Evolutionary conservation across 73 alveolate species (phyloP), one percentile per base, ranked within the genome.

Genomic region (Paramecium biaurelia): DNA sequence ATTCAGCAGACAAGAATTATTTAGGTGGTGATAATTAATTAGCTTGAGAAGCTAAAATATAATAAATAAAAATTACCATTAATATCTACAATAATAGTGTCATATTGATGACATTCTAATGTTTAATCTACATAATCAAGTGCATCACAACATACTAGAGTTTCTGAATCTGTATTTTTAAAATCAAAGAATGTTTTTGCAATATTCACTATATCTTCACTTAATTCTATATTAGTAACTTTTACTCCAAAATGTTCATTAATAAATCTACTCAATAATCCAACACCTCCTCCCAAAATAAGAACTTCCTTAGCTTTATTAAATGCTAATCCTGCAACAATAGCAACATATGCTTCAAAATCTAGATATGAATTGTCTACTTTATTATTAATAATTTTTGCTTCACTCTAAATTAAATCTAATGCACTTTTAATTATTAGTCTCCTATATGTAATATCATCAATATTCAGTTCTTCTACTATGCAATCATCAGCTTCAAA

Each of bases 211-310:
- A 89, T 70, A 43, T 89, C 87, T 15, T 89, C 87, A 89, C 85
- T 70, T 18, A 89, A 57, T 89, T 89, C 94, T 26, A 89, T 67
- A 70, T 70, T 89, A 23, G 76, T 70, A 9, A 89, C 74, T 41
- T 70, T 89, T 7, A 85, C 87, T 26, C 76, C 57, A 43, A 89
- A 53, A 67, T 89, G 94, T 37, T 38, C 37, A 15, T 38, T 42
- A 5, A 89, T 30, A 45, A 89, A 89, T 82, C 84, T 89, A 67
- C 94, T 70, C 43, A 89, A 49, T 26, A 82, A 57, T 4, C 94
- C 85, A 21, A 89, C 92, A 5, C 94, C 94, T 21, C 92, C 89
- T 14, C 94, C 94, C 24, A 89, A 89, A 26, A 89, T 82, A 4
- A 89, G 84, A 2, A 89, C 57, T 30, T 89, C 94, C 23, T 89